Conservation (phyloP, 2,329 filamentous ascomycete species). For the Colletotrichum plurivorum region DNA sequence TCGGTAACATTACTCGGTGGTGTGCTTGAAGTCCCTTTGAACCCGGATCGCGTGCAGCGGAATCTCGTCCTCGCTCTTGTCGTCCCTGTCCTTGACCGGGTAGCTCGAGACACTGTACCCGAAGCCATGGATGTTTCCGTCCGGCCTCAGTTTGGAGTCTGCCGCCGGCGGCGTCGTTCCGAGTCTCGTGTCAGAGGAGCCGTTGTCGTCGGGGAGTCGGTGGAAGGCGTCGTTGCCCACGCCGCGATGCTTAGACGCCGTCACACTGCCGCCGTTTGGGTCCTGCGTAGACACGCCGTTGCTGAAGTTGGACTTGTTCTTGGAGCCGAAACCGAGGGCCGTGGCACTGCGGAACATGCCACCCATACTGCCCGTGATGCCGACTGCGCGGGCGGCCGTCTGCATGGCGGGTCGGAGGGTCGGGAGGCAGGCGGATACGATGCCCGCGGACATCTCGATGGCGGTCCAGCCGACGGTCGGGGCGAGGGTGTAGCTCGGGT, state of each 20-base stretch:
- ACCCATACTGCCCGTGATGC: conserved; percentile 54
- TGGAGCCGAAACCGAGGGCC: conserved; percentile 45
- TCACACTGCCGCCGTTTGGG: conserved; percentile 22
- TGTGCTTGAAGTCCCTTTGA: conserved; percentile 52
- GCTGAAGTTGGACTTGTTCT: conserved; percentile 41
- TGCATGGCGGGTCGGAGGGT: conserved; percentile 63
- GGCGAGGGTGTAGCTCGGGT: conserved; percentile 63
- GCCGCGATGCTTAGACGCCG: conserved; percentile 20
- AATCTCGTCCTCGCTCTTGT: conserved; percentile 53
- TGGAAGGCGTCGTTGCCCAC: conserved; percentile 47
- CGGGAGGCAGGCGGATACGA: conserved; percentile 67
- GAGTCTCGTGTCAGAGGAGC: conserved; percentile 43
- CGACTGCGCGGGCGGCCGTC: conserved; percentile 53
- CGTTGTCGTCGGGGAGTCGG: conserved; percentile 50
- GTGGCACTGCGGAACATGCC: conserved; percentile 47
- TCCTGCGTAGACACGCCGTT: conserved; percentile 37
- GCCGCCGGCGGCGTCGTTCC: conserved; percentile 15
- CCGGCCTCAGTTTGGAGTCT: conserved; percentile 49
- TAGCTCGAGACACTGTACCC: conserved; percentile 50
- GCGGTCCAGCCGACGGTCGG: conserved; percentile 62
- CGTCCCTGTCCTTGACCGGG: conserved; percentile 45
- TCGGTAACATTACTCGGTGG: conserved; percentile 17
- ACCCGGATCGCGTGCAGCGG: conserved; percentile 56
- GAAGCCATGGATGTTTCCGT: conserved; percentile 46
- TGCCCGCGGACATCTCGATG: conserved; percentile 64